Evolutionary conservation across 176 grass and related monocot species (phyloP).

Genomic region (Otatea glauca): DNA sequence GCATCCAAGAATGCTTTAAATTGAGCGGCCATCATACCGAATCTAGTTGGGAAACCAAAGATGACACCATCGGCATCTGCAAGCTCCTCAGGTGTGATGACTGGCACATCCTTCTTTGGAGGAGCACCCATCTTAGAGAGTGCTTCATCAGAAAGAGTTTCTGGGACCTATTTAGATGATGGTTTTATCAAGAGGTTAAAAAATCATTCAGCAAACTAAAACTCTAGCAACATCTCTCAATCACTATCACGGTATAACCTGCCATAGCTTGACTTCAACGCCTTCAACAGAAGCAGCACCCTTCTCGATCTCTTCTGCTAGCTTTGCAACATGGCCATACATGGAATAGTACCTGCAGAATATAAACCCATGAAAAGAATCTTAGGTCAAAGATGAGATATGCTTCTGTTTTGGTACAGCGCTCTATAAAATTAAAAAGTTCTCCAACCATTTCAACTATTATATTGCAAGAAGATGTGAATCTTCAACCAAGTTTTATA

Average conservation of each 20-base stretch:
- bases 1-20: conserved; percentile 73
- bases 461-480: not conserved
- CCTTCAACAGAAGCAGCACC: conserved; percentile 66
- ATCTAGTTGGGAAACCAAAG: conserved; percentile 77
- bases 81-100: conserved; percentile 55
- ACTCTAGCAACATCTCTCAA: not conserved
- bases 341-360: conserved; percentile 72
- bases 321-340: conserved; percentile 77
- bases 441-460: not conserved
- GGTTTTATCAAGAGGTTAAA: not conserved
- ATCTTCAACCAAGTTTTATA: not conserved
- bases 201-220: not conserved
- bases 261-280: conserved; percentile 66
- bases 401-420: not conserved
- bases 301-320: conserved; percentile 74
- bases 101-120: conserved; percentile 50
- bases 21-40: conserved; percentile 73
- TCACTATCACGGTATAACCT: conserved; percentile 43
- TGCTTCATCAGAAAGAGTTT: conserved; percentile 62
- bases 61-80: conserved; percentile 66
- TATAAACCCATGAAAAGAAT: not conserved
- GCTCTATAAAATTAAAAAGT: not conserved
- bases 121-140: conserved; percentile 71
- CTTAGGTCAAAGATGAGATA: not conserved
- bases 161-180: conserved; percentile 56